A percentile compares a stretch with the other conserved stretches of the same genome.
phyloP scores from a whole-genome alignment of 495 filamentous ascomycete species.

The Glonium stellatum region DNA sequence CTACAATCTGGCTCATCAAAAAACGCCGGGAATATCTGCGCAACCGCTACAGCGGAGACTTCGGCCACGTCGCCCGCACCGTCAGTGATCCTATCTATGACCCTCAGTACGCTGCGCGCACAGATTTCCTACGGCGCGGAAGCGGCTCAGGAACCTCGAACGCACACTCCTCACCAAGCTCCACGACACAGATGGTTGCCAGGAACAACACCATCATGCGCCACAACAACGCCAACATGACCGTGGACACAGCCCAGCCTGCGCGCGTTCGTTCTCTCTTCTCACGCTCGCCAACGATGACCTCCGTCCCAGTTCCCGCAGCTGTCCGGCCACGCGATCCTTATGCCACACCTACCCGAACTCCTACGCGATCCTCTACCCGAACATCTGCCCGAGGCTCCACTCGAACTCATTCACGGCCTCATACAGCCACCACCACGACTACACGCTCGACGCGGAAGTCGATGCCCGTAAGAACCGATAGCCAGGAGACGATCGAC shows the following conservation, averaged over 20 bases:
- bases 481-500: constrained; percentile 35
- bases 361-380: no score
- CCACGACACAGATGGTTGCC: constrained; percentile 12
- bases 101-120: constrained; percentile 44
- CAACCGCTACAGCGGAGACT: constrained; percentile 34
- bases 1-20: constrained; percentile 40
- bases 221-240: neutral
- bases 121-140: constrained; percentile 50
- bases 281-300: constrained; percentile 2
- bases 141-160: constrained; percentile 6
- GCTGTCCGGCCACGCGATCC: constrained; percentile 32
- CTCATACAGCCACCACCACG: no score
- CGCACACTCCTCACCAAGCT: neutral
- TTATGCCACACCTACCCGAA: constrained; percentile 35
- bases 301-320: no score
- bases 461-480: constrained; percentile 9
- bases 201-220: neutral
- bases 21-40: constrained; percentile 35
- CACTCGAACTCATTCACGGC: no score
- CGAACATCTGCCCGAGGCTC: no score
- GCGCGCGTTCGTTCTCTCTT: constrained; percentile 28
- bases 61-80: constrained; percentile 41
- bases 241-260: neutral
- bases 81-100: constrained; percentile 51
- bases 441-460: neutral